Percentiles rank a stretch among this genome's conserved stretches.
Conservation (phyloP, 1,139 yeast genomes). For the Keqinozyma sinolaborantium region DNA sequence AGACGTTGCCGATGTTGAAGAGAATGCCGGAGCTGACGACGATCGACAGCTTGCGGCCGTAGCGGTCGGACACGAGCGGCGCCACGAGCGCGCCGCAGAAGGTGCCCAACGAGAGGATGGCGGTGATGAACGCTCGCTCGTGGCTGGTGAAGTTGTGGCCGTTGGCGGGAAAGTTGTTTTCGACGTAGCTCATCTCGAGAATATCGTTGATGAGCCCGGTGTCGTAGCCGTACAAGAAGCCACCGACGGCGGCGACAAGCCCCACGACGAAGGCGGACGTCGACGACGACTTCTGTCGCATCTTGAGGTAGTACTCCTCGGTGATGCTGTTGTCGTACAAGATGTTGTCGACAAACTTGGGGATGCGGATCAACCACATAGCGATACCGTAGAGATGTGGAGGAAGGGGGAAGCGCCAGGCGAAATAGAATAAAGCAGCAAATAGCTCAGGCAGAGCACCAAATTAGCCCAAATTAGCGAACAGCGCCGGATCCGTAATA, state of each 20-base stretch:
- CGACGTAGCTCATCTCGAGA: conserved; percentile 65
- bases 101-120: conserved; percentile 71
- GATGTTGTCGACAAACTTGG: conserved; percentile 20
- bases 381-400: too few species aligned
- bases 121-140: conserved; percentile 67
- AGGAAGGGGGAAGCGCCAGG: too few species aligned
- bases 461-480: too few species aligned
- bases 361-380: too few species aligned
- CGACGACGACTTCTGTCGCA: conserved; percentile 50
- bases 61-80: conserved; percentile 56
- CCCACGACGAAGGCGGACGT: conserved; percentile 67
- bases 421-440: too few species aligned
- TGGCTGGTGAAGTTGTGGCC: conserved; percentile 46
- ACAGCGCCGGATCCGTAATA: too few species aligned
- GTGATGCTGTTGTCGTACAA: conserved; percentile 35
- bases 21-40: conserved; percentile 36
- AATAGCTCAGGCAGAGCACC: too few species aligned
- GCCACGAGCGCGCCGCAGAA: conserved; percentile 73
- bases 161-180: conserved; percentile 47
- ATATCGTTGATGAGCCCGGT: conserved; percentile 77
- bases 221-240: conserved; percentile 79
- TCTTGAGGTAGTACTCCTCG: conserved; percentile 36
- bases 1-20: conserved; percentile 40
- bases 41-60: conserved; percentile 42
- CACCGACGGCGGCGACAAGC: conserved; percentile 75